Base-by-base conservation (phyloP, 192 early-diverging fungal species). In the Lunasporangiospora selenospora region DNA sequence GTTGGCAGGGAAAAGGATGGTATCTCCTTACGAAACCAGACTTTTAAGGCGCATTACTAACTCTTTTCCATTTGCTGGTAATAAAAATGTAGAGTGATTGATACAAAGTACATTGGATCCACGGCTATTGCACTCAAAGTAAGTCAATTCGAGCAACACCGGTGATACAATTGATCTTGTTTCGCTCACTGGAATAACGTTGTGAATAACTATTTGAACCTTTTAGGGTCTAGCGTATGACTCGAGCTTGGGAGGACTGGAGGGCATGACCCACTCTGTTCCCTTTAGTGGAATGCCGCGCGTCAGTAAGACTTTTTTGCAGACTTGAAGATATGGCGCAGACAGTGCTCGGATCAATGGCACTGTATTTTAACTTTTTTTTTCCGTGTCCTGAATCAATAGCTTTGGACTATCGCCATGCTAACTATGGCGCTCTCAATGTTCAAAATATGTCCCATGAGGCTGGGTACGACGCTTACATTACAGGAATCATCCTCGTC, bases 391-490 rank as follows among this genome's bases (percentile, higher is more conserved):
- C n/a, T n/a, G n/a, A n/a, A 3, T 53, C 19, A 4, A 38, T 48
- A 86, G 84, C 62, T 18, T 58, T 87, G 30, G 77, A 81, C 23
- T 56, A 80, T 31, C 76, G 58, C 16, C 62, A 24, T 65, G 77
- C 29, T 83, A 87, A 31, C 45, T 62, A 3, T 51, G 49, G 1
- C 32, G 45, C 7, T 23, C 58, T 67, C 16, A 51, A 66, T 34
- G 61, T 53, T 43, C 40, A 54, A 13, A 59, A 65, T 3, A 78
- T 58, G 30, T 82, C 87, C 60, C 96, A 98, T 60, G 96, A 98
- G 65, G 96, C 96, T 5, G 96, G 91, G 1, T 98, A 88, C 64
- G 96, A 98, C 67, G 91, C 94, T 0, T 95, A 91, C 54, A 83
- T 89, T 44, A 98, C 96, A 1, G 96, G 96, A 15, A 75, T 85